A percentile compares a stretch with the other conserved stretches of the same genome.
Conservation (phyloP, 148 eudicot species). For the Rhododendron simsii region DNA sequence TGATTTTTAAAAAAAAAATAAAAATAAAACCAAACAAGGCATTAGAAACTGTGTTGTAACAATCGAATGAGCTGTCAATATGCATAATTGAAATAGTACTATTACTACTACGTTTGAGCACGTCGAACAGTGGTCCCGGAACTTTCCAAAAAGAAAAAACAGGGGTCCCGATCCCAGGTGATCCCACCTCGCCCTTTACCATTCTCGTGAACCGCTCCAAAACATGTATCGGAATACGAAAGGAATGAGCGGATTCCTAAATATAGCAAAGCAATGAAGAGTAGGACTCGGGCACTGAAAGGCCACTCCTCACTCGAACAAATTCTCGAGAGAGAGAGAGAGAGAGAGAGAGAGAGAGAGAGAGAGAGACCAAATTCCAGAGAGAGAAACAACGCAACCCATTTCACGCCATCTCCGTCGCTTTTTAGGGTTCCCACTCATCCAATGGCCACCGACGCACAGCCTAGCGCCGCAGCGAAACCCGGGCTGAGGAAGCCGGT, state of each 20-base stretch:
- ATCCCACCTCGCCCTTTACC: neutral
- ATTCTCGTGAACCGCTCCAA: neutral
- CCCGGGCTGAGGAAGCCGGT: slow-evolving; percentile 38
- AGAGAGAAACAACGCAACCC: neutral
- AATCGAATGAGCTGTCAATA: no score
- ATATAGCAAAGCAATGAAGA: neutral
- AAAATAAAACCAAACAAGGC: no score
- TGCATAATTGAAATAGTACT: no score
- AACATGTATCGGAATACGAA: neutral
- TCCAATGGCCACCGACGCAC: slow-evolving; percentile 1
- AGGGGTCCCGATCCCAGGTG: neutral
- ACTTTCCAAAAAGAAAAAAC: neutral
- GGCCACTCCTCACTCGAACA: neutral
- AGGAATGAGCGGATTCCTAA: neutral
- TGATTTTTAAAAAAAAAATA: no score
- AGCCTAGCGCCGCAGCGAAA: slow-evolving; percentile 1
- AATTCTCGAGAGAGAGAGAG: slow-evolving; percentile 2
- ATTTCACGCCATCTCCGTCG: neutral
- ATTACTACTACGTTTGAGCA: no score
- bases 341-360: neutral
- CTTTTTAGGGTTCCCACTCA: neutral
- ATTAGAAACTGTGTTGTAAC: no score
- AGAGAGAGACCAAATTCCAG: neutral
- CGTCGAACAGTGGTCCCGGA: neutral
- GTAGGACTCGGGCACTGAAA: neutral